Evolutionary conservation across 1,139 yeast genomes (phyloP).

Genomic region (Candida buenavistaensis): DNA sequence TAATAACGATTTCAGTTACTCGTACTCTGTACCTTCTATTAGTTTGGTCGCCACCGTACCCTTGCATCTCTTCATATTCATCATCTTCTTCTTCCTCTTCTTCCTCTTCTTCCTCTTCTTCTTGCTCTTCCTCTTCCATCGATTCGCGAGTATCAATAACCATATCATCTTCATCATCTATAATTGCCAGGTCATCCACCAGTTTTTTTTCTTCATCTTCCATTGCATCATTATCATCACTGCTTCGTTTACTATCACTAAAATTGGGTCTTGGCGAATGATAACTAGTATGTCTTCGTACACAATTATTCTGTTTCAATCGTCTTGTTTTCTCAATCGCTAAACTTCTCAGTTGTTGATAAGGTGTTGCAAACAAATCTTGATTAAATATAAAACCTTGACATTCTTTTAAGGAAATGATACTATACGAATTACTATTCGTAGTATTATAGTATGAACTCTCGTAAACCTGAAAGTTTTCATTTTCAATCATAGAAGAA

Average conservation of each 20-base stretch:
- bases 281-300: constrained; percentile 37
- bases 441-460: constrained; percentile 27
- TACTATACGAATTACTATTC: constrained; percentile 35
- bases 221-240: constrained; percentile 9
- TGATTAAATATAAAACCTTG: constrained; percentile 79
- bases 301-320: constrained; percentile 1
- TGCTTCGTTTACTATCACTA: constrained; percentile 9
- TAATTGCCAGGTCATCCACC: constrained; percentile 9
- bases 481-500: constrained; percentile 60
- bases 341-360: constrained; percentile 55
- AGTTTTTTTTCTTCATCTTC: no score
- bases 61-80: constrained; percentile 23
- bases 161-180: constrained; percentile 12
- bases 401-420: constrained; percentile 56
- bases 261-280: constrained; percentile 29
- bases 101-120: constrained; percentile 16
- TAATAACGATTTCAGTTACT: constrained; percentile 53
- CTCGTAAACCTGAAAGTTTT: constrained; percentile 60
- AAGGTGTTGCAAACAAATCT: constrained; percentile 67
- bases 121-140: constrained; percentile 17
- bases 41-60: constrained; percentile 26
- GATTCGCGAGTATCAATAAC: constrained; percentile 3
- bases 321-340: constrained; percentile 38
- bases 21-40: constrained; percentile 42
- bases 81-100: constrained; percentile 26